phyloP scores from a whole-genome alignment of 2,329 filamentous ascomycete genomes.

The Ascochyta rabiei region DNA sequence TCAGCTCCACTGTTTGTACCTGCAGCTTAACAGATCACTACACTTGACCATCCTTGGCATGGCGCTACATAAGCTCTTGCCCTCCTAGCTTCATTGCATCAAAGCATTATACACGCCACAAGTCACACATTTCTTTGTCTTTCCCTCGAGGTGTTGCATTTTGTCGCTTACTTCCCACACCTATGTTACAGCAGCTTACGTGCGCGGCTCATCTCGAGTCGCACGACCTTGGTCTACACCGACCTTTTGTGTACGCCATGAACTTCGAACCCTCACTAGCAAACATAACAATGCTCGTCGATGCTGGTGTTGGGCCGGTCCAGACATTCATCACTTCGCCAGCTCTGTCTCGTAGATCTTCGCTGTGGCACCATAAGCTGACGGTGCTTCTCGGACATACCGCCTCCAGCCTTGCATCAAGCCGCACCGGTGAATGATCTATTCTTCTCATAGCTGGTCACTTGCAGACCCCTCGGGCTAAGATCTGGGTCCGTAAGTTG shows the following conservation, averaged over 20 bases:
- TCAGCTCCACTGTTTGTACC: background rate
- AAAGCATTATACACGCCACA: background rate
- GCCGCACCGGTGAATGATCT: slow-evolving; percentile 9
- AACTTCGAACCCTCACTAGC: background rate
- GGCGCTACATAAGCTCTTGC: background rate
- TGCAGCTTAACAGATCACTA: slow-evolving; percentile 1
- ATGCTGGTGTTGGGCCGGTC: background rate
- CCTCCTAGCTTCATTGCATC: background rate
- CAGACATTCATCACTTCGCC: background rate
- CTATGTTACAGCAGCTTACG: slow-evolving; percentile 16
- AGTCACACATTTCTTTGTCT: background rate
- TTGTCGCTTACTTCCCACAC: slow-evolving; percentile 2
- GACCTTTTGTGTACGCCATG: slow-evolving; percentile 8
- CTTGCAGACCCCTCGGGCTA: slow-evolving; percentile 4
- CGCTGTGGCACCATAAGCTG: slow-evolving; percentile 16
- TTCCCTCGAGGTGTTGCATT: background rate
- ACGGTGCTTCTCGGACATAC: slow-evolving; percentile 9
- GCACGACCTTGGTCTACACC: slow-evolving; percentile 11
- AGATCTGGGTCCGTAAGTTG: slow-evolving; percentile 4
- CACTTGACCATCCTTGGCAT: background rate
- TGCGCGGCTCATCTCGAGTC: slow-evolving; percentile 9
- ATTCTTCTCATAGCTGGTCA: background rate
- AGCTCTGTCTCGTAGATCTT: slow-evolving; percentile 1
- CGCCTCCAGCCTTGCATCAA: slow-evolving; percentile 14
- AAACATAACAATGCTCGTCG: background rate